Percentiles rank a stretch among this genome's conserved stretches.
phyloP scores from a whole-genome alignment of 345 rosid species.

The Bruguiera gymnorhiza region DNA sequence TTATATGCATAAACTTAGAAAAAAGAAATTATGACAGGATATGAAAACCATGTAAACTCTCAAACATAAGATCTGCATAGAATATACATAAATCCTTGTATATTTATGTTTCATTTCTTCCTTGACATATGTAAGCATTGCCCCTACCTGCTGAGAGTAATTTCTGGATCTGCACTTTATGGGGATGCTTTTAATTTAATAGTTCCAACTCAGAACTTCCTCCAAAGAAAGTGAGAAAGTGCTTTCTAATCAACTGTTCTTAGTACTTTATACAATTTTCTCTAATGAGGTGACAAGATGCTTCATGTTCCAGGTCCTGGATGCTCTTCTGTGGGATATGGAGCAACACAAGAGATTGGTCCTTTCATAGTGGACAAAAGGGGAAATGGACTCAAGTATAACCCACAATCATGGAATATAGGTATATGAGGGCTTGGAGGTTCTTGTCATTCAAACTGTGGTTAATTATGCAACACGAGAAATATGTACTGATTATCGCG shows the following conservation, averaged over 20 bases:
- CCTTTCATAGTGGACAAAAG: constrained; percentile 76
- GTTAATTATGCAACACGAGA: background rate
- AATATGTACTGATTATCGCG: background rate
- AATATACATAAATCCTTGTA: too few species aligned
- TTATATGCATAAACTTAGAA: too few species aligned
- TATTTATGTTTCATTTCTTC: too few species aligned
- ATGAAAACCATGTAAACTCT: too few species aligned
- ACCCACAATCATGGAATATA: constrained; percentile 76
- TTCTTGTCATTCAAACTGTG: background rate
- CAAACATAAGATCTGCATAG: too few species aligned
- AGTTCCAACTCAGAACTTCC: too few species aligned
- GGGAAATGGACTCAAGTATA: constrained; percentile 53
- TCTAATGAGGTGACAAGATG: constrained; percentile 42
- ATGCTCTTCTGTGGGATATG: constrained; percentile 95
- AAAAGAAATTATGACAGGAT: too few species aligned
- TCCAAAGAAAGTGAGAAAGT: background rate
- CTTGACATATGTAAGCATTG: too few species aligned
- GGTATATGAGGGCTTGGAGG: constrained; percentile 35
- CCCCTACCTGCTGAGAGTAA: too few species aligned
- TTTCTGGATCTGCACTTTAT: too few species aligned
- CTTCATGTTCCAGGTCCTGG: constrained; percentile 76
- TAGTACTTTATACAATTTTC: constrained; percentile 22
- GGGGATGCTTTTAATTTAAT: too few species aligned
- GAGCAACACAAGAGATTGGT: constrained; percentile 97
- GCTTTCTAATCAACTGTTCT: background rate